Evolutionary conservation across 805 yeast species (phyloP).

Genomic region (Maudiozyma serrabonitensis): DNA sequence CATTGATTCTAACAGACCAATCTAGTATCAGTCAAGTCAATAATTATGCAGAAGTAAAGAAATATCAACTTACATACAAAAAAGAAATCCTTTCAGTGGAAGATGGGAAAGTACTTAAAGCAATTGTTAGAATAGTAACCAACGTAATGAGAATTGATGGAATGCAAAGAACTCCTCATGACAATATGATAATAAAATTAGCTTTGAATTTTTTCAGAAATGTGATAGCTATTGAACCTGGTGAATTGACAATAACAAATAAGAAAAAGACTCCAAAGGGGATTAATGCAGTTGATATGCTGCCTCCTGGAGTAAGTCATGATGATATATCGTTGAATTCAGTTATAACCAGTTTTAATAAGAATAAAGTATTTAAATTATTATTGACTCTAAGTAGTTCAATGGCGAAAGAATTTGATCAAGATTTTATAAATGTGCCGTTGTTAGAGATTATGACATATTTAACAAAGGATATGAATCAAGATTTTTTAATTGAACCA

Average conservation of each 20-base stretch:
- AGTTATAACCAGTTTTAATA: slow-evolving; percentile 48
- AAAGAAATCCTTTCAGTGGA: slow-evolving; percentile 48
- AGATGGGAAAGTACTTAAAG: slow-evolving; percentile 54
- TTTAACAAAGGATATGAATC: slow-evolving; percentile 48
- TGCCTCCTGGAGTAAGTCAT: slow-evolving; percentile 47
- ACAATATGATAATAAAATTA: slow-evolving; percentile 60
- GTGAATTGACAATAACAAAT: slow-evolving; percentile 41
- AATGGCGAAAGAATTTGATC: slow-evolving; percentile 54
- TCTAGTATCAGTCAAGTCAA: slow-evolving; percentile 48
- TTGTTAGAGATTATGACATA: slow-evolving; percentile 63
- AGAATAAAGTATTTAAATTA: slow-evolving; percentile 64
- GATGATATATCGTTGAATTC: slow-evolving; percentile 63
- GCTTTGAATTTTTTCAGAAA: slow-evolving; percentile 71
- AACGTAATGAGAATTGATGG: slow-evolving; percentile 46
- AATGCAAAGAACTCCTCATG: slow-evolving; percentile 55
- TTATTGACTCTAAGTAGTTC: slow-evolving; percentile 62
- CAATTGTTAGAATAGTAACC: slow-evolving; percentile 58
- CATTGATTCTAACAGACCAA: slow-evolving; percentile 55
- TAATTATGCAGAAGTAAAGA: slow-evolving; percentile 50
- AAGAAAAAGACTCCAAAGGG: slow-evolving; percentile 31
- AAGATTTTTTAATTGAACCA: slow-evolving; percentile 11
- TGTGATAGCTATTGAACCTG: slow-evolving; percentile 67
- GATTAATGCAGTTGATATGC: slow-evolving; percentile 19
- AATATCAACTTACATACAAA: slow-evolving; percentile 64
- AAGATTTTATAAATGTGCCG: slow-evolving; percentile 47